Evolutionary conservation across 2,329 filamentous ascomycete genomes (phyloP), one percentile per base, ranked within the genome.

Genomic region (Venturia nashicola): DNA sequence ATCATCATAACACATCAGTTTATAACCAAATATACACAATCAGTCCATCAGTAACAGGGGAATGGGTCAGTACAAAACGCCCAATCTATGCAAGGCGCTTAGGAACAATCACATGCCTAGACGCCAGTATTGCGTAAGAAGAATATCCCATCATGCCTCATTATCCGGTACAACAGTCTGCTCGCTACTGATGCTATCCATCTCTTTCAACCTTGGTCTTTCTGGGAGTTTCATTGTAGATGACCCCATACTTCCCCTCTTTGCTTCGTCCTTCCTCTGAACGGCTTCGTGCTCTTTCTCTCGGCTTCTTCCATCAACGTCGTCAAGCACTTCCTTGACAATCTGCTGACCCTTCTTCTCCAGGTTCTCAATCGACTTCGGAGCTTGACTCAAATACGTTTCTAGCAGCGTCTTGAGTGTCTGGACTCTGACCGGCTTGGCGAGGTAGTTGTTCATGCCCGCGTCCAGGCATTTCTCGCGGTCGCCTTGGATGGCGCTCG

Each of bases 401-500:
- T 89, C 85, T 14, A 97, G 78, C 77, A 97, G 93, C 71, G 86
- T 86, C 76, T 90, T 94, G 63, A 97, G 79, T 48, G 95, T 86
- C 59, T 92, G 89, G 4, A 89, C 90, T 8, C 69, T 69, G n/a
- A 97, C 93, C 0, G 93, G 93, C 73, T 97, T 97, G 18, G 93
- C 91, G 0, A 97, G 83, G 70, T 97, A 97, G 71, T 97, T 94
- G 74, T 97, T 96, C 93, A 97, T 97, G 55, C 93, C 93, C 1
- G 91, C 90, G 61, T 91, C 90, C n/a, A 97, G 78, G 69, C 93
- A 97, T 76, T 96, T 97, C 73, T 97, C 93, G 59, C 92, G 83
- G 72, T 97, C 93, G 20, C 93, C 93, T 72, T 94, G 89, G 66
- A 97, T 97, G 3, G 93, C 93, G 34, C 88, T 92, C 0, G 93